phyloP scores from a whole-genome alignment of 106 monocot genomes.

The Phalaenopsis aphrodite region DNA sequence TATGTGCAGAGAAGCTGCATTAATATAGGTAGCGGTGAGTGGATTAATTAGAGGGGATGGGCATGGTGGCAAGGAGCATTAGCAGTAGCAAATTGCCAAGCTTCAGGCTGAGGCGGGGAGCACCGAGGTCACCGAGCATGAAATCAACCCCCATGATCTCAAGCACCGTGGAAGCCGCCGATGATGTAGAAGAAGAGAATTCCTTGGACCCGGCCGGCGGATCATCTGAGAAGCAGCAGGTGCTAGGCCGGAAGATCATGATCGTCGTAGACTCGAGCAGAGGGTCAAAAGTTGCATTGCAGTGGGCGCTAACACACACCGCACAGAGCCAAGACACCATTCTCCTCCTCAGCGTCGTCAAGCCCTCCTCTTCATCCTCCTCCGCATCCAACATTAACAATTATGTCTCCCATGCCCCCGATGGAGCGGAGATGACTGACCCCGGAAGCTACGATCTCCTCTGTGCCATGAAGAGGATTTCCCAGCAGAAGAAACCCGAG shows the following conservation, averaged over 20 bases:
- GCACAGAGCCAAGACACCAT: slow-evolving; percentile 33
- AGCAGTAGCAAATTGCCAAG: slow-evolving; percentile 5
- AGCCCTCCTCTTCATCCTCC: slow-evolving; percentile 3
- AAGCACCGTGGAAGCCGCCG: neutral
- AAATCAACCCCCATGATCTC: neutral
- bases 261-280: slow-evolving; percentile 25
- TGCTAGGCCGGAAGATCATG: slow-evolving; percentile 22
- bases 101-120: neutral
- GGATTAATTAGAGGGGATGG: no score
- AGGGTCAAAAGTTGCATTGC: slow-evolving; percentile 30
- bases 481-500: slow-evolving; percentile 33
- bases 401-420: neutral
- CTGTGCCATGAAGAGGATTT: slow-evolving; percentile 24
- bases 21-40: no score
- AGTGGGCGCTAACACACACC: slow-evolving; percentile 38
- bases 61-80: neutral
- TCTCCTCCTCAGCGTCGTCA: slow-evolving; percentile 21
- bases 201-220: neutral
- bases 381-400: neutral
- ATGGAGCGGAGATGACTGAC: slow-evolving; percentile 4
- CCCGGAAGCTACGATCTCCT: slow-evolving; percentile 14
- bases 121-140: neutral
- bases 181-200: neutral
- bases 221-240: neutral
- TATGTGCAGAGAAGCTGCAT: no score